These are phyloP conservation scores for Bathelium albidoporum DNA, from an alignment of 495 filamentous ascomycete species.

Conservation along the genomic window DNA sequence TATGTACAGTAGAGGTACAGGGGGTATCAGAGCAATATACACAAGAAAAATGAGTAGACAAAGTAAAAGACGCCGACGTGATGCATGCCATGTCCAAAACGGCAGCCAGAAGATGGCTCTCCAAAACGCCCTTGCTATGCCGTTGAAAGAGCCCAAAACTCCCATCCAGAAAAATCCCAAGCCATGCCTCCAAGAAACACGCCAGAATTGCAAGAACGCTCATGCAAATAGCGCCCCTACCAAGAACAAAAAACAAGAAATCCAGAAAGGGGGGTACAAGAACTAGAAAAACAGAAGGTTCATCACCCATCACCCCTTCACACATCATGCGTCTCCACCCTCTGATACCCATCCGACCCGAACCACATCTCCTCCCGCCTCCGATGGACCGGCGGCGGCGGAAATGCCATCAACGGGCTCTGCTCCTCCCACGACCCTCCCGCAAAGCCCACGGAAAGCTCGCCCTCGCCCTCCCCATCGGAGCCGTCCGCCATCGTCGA, in stretches of 20 bases:
- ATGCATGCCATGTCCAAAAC: not conserved
- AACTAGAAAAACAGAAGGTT: not conserved
- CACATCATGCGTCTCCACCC: slow-evolving; percentile 2
- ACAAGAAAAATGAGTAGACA: not conserved
- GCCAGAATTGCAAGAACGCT: not conserved
- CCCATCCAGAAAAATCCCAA: too few species aligned
- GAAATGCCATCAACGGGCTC: not conserved
- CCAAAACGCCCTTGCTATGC: not conserved
- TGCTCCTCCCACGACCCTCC: not conserved
- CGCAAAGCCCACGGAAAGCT: too few species aligned
- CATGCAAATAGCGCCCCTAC: too few species aligned
- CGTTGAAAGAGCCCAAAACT: not conserved
- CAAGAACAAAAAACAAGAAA: too few species aligned
- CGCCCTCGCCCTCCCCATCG: not conserved
- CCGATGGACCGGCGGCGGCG: too few species aligned
- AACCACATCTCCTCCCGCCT: not conserved
- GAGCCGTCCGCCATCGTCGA: not conserved
- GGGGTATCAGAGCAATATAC: not conserved
- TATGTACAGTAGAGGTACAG: not conserved
- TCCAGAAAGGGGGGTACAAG: not conserved
- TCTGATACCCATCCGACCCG: not conserved
- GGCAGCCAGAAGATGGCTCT: not conserved
- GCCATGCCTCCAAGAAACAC: not conserved
- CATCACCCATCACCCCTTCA: not conserved
- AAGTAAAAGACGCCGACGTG: not conserved